Percentiles rank a stretch among this genome's conserved stretches.
Conservation (phyloP, 192 early-diverging fungal genomes). For the Rhizophagus prolifer region DNA sequence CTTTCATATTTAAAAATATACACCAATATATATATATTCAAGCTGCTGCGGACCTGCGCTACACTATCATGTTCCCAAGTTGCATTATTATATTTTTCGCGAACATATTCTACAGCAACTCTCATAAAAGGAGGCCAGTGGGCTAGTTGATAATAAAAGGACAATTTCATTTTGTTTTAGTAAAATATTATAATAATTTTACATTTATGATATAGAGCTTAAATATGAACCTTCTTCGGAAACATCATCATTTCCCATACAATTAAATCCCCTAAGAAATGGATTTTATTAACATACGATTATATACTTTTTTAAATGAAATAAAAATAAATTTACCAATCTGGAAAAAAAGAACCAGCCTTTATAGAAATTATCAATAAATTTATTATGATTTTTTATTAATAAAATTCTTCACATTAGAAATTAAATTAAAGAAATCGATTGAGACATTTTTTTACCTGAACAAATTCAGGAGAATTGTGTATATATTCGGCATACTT, state of each 20-base stretch:
- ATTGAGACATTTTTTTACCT: background rate
- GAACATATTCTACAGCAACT: constrained; percentile 54
- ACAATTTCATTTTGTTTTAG: background rate
- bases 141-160: constrained; percentile 39
- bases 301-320: background rate
- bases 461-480: background rate
- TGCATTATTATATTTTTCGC: constrained; percentile 49
- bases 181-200: background rate
- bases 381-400: no score
- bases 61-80: constrained; percentile 44
- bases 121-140: constrained; percentile 74
- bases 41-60: constrained; percentile 35
- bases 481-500: background rate
- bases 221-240: constrained; percentile 44
- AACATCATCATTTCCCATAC: constrained; percentile 40
- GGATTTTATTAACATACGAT: background rate
- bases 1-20: background rate
- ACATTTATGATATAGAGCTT: background rate
- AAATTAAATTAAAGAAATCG: background rate
- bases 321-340: constrained; percentile 46
- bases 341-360: constrained; percentile 64
- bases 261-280: constrained; percentile 55
- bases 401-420: no score
- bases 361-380: background rate
- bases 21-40: no score